Base-by-base conservation (phyloP, 225 moss, liverwort and hornwort species). In the Polytrichum commune region DNA sequence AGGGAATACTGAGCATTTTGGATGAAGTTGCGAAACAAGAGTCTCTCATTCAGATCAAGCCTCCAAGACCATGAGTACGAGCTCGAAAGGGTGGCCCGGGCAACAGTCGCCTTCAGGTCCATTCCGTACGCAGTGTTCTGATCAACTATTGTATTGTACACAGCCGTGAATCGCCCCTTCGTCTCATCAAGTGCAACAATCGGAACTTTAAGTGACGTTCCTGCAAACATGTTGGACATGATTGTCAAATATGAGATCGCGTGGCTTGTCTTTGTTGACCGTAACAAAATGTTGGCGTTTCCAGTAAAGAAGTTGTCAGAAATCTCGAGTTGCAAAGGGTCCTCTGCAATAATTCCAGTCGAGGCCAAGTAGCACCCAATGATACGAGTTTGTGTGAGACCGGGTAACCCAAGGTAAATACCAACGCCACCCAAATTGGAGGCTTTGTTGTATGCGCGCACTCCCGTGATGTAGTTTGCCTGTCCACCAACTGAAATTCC, bases 81-180 rank as follows among this genome's bases (percentile, higher is more conserved):
- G 25, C 77, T 74, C 6, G 79, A 53, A 22, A 93, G 82, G 4
- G 89, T 91, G 55, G 89, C 91, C 64, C 83, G 79, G 29, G 91
- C 89, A 6, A 89, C 80, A 7, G 93, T 91, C 27, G 91, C 81
- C 78, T 89, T 93, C 32, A 91, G 75, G n/a, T 53, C 77, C 93
- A 93, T 93, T 66, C 93, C 93, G 55, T 93, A 89, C 23, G 93
- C 93, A n/a, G 91, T 87, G 87, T 93, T 91, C 20, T 82, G 89
- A 76, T 93, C 89, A 35, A 93, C 82, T 65, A 86, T 18, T 1
- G 91, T 89, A 75, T 82, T 77, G 4, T 75, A 87, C 73, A 91
- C 93, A 1, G 80, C 79, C 16, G 82, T 66, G 29, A 93, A 93
- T 0, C 76, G 79, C 3, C 93, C 91, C 29, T 74, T 73, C 18